Base-by-base conservation (phyloP, 768 basidiomycete genomes). In the Hemileccinum rubropunctum region DNA sequence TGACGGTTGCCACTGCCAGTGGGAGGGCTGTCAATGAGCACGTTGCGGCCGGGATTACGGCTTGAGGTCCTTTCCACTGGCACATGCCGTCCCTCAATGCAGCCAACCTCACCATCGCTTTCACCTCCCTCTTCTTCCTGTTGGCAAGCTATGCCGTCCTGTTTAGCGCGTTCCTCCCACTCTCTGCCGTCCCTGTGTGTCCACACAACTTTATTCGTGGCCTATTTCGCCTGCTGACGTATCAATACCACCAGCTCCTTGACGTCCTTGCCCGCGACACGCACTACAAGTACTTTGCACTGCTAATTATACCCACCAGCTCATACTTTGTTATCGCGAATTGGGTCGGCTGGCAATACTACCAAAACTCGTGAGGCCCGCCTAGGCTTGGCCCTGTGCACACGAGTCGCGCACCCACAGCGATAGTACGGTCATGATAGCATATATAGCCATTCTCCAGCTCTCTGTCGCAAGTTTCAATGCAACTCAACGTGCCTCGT, bases 281-380 rank as follows among this genome's bases (percentile, higher is more conserved):
- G 20, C 91, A 97, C 64, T 95, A 95, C 82, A 95, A 94, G 71
- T 97, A 95, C 69, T 82, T 95, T 58, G 60, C 71, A 27, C 69
- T 94, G 11, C 71, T 97, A 34, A 73, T 94, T 38, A 78, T 98
- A 39, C 93, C 95, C 12, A 84, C 85, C 8, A 81, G 78, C 10
- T 76, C 86, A 35, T 94, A 91, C 70, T 95, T 94, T 67, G 88
- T 92, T 46, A 98, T 98, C 60, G 92, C 93, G 36, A 98, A 98
- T 62, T 98, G 95, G 95, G 91, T 95, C 34, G 95, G 95, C 36
- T 98, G 94, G 93, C 93, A 98, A 68, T 97, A 92, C 68, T 98
- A 91, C 65, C 83, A 88, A 38, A 93, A 94, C 67, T 91, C 92
- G 11, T 95, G 68, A 81, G 36, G 20, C 36, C 37, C n/a, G 35